Conservation (phyloP, 352 stramenopile genomes). For the Phytophthora chlamydospora region DNA sequence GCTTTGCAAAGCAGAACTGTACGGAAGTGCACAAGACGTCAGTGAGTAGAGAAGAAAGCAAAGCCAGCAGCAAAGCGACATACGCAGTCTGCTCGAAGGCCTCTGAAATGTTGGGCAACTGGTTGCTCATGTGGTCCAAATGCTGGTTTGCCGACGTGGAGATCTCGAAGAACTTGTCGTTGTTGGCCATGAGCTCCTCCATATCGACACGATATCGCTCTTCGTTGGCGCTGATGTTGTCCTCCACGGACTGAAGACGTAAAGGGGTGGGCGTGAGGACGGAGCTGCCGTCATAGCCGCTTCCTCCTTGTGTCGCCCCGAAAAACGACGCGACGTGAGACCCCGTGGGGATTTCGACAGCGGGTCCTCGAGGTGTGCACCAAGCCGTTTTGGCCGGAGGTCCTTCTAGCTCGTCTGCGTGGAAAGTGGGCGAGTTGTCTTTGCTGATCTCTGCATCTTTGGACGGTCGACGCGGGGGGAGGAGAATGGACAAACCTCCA, state of each 20-base stretch:
- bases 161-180: conserved; percentile 73
- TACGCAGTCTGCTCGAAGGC: conserved; percentile 49
- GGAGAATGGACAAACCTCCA: conserved; percentile 20
- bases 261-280: conserved; percentile 30
- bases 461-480: conserved; percentile 19
- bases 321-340: conserved; percentile 54
- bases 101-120: conserved; percentile 45
- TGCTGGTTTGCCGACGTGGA: conserved; percentile 54
- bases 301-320: conserved; percentile 15
- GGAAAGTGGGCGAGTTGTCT: conserved; percentile 46
- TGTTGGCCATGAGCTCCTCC: conserved; percentile 42
- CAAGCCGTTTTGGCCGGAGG: conserved; percentile 52
- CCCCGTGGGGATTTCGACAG: conserved; percentile 7
- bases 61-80: conserved; percentile 8
- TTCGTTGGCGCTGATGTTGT: conserved; percentile 45
- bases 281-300: conserved; percentile 1
- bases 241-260: conserved; percentile 53
- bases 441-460: conserved; percentile 8
- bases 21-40: background rate
- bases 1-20: conserved; percentile 38
- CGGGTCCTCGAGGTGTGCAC: conserved; percentile 59
- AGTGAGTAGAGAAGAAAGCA: background rate
- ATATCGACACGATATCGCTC: conserved; percentile 63
- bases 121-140: conserved; percentile 53
- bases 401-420: conserved; percentile 29